These are phyloP conservation scores for Favolaschia claudopus DNA, from an alignment of 768 basidiomycete genomes.

Conservation along the genomic window DNA sequence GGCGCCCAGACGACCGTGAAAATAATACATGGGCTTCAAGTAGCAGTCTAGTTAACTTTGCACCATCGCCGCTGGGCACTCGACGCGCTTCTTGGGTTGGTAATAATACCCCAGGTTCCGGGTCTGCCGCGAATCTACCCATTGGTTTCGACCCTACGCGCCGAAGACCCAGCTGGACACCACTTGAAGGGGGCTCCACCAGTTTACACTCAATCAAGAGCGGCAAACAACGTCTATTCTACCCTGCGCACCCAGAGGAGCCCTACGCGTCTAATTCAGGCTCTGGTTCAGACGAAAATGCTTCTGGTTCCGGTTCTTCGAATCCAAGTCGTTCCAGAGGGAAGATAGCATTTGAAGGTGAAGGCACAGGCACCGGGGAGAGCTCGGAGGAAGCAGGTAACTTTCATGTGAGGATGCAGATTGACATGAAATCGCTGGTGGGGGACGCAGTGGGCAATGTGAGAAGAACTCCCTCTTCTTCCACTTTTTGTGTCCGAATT, in stretches of 20 bases:
- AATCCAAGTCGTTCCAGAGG: neutral
- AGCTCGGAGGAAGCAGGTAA: conserved; percentile 64
- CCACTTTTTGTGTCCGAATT: conserved; percentile 13
- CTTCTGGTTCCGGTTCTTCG: neutral
- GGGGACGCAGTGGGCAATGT: conserved; percentile 88
- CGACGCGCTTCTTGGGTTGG: too few relatives aligned
- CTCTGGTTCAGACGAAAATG: neutral
- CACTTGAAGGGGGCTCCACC: neutral
- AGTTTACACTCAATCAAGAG: too few relatives aligned
- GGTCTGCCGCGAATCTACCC: too few relatives aligned
- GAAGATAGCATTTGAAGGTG: neutral
- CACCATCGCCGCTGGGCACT: too few relatives aligned
- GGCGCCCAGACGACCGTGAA: too few relatives aligned
- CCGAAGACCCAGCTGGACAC: conserved; percentile 24
- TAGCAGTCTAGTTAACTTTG: too few relatives aligned
- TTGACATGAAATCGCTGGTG: conserved; percentile 81
- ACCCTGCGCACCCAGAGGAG: conserved; percentile 5
- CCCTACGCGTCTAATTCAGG: neutral
- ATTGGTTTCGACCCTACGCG: neutral
- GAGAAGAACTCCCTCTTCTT: conserved; percentile 37
- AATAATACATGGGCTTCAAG: too few relatives aligned
- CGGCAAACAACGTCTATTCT: conserved; percentile 4
- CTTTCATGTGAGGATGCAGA: conserved; percentile 66
- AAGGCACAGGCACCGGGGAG: neutral
- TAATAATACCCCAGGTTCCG: too few relatives aligned